Base-by-base conservation (phyloP, 1,284 basidiomycete genomes). In the Malassezia nana region DNA sequence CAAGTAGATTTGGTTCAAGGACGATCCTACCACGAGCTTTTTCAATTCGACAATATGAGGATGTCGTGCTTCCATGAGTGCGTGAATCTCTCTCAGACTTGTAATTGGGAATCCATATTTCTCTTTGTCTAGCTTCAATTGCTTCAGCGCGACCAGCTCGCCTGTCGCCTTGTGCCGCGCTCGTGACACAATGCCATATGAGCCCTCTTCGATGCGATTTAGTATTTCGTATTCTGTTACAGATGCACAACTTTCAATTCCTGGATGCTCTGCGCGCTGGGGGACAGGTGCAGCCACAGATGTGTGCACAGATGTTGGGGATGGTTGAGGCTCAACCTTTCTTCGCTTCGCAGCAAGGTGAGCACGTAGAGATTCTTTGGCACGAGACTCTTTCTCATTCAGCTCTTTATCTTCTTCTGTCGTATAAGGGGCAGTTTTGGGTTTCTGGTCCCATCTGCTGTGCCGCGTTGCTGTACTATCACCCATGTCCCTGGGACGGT, bases 61-160 rank as follows among this genome's bases (percentile, higher is more conserved):
- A 74, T 98, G 92, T 24, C 57, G 53, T 8, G 72, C 67, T 32
- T 71, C 79, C 86, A 94, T 90, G 53, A 99, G 81, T 13, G 94
- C 86, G 74, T 90, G 88, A 55, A 99, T 83, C 77, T 99, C 94
- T 56, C 94, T 81, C 63, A 99, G 76, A 15, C 88, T 89, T 3
- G 94, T 99, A 63, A 99, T 98, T 1, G 94, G 94, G 72, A 99
- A 99, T 0, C 94, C 94, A 59, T 91, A 85, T 74, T 90, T 92
- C 77, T 96, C 91, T 73, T 95, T 88, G 61, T 96, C 91, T 57
- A 99, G 82, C 76, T 99, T 99, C 59, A 99, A 81, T 76, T 94
- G 96, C 77, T 99, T 99, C 59, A 99, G 76, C 8, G 94, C 94
- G 12, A 98, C 94, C 29, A 75, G 63, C 58, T 91, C 89, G 6